phyloP scores from a whole-genome alignment of 129 eudicot genomes.

The Silybum marianum region DNA sequence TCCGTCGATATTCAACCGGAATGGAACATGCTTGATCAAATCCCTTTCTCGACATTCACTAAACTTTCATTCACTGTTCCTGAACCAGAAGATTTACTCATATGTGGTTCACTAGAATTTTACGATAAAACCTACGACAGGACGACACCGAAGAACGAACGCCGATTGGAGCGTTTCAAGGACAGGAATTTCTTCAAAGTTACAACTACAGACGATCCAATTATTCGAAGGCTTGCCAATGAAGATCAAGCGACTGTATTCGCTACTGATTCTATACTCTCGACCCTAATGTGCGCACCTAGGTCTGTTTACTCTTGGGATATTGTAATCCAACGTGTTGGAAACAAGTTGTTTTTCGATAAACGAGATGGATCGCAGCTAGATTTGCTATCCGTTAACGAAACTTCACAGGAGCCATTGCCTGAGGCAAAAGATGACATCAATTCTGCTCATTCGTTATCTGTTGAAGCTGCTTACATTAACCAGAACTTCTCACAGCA shows the following conservation, averaged over 20 bases:
- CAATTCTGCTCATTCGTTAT: constrained; percentile 66
- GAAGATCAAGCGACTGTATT: constrained; percentile 85
- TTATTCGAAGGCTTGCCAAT: constrained; percentile 64
- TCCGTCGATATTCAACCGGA: constrained; percentile 88
- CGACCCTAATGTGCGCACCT: constrained; percentile 77
- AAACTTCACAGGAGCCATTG: constrained; percentile 82
- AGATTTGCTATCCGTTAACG: constrained; percentile 77
- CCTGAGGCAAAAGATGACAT: constrained; percentile 87
- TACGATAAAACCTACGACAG: constrained; percentile 69
- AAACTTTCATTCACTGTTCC: constrained; percentile 64
- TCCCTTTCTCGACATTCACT: constrained; percentile 71
- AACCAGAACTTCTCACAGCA: constrained; percentile 91
- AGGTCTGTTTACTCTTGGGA: constrained; percentile 91
- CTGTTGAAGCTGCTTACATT: constrained; percentile 82
- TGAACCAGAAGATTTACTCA: constrained; percentile 69
- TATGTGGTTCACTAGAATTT: constrained; percentile 64
- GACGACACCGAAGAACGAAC: constrained; percentile 61
- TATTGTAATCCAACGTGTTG: constrained; percentile 87
- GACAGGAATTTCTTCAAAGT: constrained; percentile 72
- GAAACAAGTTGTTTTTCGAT: constrained; percentile 81
- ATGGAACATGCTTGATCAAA: constrained; percentile 94
- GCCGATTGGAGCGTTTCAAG: constrained; percentile 70
- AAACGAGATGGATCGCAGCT: constrained; percentile 91
- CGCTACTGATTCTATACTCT: constrained; percentile 67
- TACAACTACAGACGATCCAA: constrained; percentile 80